Conservation (phyloP, 148 eudicot species). For the Nepenthes mirabilis region DNA sequence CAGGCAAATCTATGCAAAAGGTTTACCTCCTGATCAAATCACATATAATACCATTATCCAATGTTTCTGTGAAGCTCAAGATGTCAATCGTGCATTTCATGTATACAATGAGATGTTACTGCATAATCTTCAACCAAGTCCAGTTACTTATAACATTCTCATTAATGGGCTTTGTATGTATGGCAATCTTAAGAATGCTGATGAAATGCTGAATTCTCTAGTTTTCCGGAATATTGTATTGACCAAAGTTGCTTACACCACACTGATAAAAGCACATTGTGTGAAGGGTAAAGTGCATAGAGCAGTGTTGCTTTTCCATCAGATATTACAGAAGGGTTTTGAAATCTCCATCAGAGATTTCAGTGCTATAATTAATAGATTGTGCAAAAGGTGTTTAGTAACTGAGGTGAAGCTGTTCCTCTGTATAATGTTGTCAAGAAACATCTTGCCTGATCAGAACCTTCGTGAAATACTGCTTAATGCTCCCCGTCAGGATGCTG, state of each 20-base stretch:
- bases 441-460: constrained; percentile 38
- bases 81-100: constrained; percentile 32
- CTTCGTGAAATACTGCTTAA: constrained; percentile 31
- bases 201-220: constrained; percentile 34
- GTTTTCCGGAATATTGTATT: constrained; percentile 28
- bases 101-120: constrained; percentile 43
- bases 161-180: constrained; percentile 54
- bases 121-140: constrained; percentile 40
- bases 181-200: constrained; percentile 47
- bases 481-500: constrained; percentile 12
- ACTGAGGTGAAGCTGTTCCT: constrained; percentile 48
- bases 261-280: constrained; percentile 77
- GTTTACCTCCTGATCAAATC: constrained; percentile 52
- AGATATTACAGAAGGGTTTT: constrained; percentile 57
- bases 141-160: constrained; percentile 62
- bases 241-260: constrained; percentile 55
- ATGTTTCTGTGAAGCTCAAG: constrained; percentile 35
- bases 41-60: constrained; percentile 70
- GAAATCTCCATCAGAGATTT: constrained; percentile 54
- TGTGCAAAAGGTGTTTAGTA: constrained; percentile 56
- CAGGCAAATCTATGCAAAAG: constrained; percentile 31
- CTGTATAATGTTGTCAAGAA: constrained; percentile 40
- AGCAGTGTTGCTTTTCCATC: constrained; percentile 37
- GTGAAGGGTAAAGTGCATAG: constrained; percentile 51
- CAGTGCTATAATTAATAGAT: constrained; percentile 63